phyloP scores from a whole-genome alignment of 768 basidiomycete species.

The Thelephora ganbajun region DNA sequence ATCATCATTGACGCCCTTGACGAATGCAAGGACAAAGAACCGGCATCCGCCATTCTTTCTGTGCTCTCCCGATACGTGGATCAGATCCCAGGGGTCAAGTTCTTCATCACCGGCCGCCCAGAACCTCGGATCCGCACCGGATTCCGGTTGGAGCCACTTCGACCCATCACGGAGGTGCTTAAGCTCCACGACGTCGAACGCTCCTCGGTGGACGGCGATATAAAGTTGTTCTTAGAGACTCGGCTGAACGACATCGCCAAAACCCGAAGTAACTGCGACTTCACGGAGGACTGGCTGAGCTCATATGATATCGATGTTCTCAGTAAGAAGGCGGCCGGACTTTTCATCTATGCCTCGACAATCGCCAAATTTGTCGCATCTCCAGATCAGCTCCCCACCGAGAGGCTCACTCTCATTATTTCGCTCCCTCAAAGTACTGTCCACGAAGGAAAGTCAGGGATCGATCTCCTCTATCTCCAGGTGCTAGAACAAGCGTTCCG shows the following conservation, averaged over 20 bases:
- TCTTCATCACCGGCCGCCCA: too few species aligned
- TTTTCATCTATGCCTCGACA: too few species aligned
- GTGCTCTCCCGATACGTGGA: background rate
- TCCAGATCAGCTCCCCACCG: slow-evolving; percentile 1
- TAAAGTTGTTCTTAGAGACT: background rate
- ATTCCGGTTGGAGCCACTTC: background rate
- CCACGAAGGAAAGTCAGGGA: too few species aligned
- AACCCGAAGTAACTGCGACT: too few species aligned
- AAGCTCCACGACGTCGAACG: too few species aligned
- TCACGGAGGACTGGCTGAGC: too few species aligned
- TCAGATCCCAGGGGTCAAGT: slow-evolving; percentile 2
- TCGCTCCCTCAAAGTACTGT: too few species aligned
- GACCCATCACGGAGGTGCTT: slow-evolving; percentile 1
- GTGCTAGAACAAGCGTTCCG: slow-evolving; percentile 2
- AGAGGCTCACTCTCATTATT: background rate
- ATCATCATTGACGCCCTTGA: slow-evolving; percentile 9
- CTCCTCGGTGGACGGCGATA: background rate
- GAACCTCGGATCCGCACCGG: too few species aligned
- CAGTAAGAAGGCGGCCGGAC: background rate
- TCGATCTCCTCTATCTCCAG: slow-evolving; percentile 7
- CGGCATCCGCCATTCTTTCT: slow-evolving; percentile 2
- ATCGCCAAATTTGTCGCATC: slow-evolving; percentile 9
- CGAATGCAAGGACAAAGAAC: slow-evolving; percentile 5
- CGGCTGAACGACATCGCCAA: background rate
- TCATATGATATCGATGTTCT: background rate